Evolutionary conservation across 2,329 filamentous ascomycete species (phyloP), one percentile per base, ranked within the genome.

Genomic region (Trichoderma hamatum): DNA sequence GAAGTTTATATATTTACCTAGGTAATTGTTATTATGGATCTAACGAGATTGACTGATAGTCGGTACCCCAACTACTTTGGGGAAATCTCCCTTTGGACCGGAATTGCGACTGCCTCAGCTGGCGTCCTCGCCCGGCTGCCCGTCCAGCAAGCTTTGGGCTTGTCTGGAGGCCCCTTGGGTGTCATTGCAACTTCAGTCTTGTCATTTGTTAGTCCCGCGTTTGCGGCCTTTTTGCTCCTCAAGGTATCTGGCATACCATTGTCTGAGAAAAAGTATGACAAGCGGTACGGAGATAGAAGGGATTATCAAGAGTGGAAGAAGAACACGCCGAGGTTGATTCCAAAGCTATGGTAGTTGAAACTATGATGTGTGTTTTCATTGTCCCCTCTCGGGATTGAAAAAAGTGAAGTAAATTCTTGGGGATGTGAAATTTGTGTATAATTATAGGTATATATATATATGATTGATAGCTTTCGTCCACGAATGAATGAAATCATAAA

Each of bases 11-110:
- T 19, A 54, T 3, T 39, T 16, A 9, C 19, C 36, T n/a, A 4
- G 36, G 19, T n/a, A 7, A 7, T 43, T 43, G 36, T 30, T 43
- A 43, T 43, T 34, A 19, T 43, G 51, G 16, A 19, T 21, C 66
- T 62, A 55, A 43, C n/a, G 28, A 21, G 16, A 19, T 34, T 49
- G 24, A 24, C 21, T 46, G 34, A 49, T 6, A 26, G 49, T 49
- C 80, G 88, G 70, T 88, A 90, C 77, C 90, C 90, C 0, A 90
- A 92, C 74, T 92, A 92, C 80, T 90, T 92, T 76, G 90, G 90
- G n/a, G 90, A 92, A 77, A 84, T 83, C 32, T 89, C 87, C 13
- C 80, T 92, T 36, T 92, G 89, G 90, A 88, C 86, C 0, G 90
- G 90, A 1, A 85, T 92, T 69, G 88, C 89, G 0, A 85, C 87